These are phyloP conservation scores for Plantago coronopus DNA, from an alignment of 305 asterid genomes.

Conservation along the genomic window DNA sequence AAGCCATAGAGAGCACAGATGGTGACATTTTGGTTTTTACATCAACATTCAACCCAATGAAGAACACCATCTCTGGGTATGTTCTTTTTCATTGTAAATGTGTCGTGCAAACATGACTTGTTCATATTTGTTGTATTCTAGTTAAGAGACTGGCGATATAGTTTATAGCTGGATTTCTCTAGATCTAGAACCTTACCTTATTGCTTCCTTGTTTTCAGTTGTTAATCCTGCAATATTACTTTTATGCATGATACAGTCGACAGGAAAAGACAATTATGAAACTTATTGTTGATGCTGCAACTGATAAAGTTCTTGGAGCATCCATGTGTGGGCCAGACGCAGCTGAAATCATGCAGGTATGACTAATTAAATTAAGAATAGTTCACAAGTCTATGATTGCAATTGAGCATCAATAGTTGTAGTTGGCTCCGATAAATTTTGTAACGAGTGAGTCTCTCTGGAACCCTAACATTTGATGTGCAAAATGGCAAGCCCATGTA, in stretches of 20 bases:
- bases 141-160: background rate
- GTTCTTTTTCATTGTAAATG: constrained; percentile 3
- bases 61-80: constrained; percentile 97
- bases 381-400: too few relatives aligned
- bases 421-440: too few relatives aligned
- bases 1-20: constrained; percentile 72
- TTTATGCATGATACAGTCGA: constrained; percentile 46
- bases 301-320: constrained; percentile 95
- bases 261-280: constrained; percentile 92
- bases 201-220: constrained; percentile 1
- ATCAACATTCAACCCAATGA: constrained; percentile 94
- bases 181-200: background rate
- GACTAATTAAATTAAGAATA: too few relatives aligned
- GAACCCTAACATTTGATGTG: too few relatives aligned
- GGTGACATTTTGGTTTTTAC: constrained; percentile 81
- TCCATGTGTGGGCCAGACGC: constrained; percentile 99
- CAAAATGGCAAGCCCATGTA: too few relatives aligned
- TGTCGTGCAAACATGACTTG: too few relatives aligned
- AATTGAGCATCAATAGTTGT: too few relatives aligned
- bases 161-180: background rate
- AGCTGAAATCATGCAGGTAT: constrained; percentile 96
- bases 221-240: background rate
- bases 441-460: too few relatives aligned
- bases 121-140: background rate
- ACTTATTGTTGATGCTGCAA: constrained; percentile 81